Evolutionary conservation across 1,284 basidiomycete species (phyloP), one percentile per base, ranked within the genome.

Genomic region (Papiliotrema fonsecae): DNA sequence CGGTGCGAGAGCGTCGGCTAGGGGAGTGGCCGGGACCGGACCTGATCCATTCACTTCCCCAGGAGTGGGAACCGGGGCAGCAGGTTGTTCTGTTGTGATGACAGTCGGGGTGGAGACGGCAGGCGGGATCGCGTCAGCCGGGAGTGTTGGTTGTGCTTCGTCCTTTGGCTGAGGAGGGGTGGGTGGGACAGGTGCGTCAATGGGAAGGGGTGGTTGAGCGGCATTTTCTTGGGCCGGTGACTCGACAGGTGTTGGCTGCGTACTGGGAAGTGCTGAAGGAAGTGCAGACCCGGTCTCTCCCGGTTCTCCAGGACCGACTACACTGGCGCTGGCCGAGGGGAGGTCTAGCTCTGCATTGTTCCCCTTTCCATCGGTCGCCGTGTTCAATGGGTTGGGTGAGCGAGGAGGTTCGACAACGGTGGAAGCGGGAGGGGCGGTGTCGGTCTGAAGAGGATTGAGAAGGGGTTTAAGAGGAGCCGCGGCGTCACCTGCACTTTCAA

Each of bases 391-490:
- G 28, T 62, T 61, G 10, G 66, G 66, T 2, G 56, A 59, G 32
- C 56, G 58, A 4, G 66, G 61, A 1, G 66, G 61, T 47, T 69
- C 67, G 14, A 57, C 65, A 1, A 65, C 50, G 14, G 64, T 69
- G 2, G 65, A 68, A 7, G 61, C 56, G 10, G 63, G 60, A 19
- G 67, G 61, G 16, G 60, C 45, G 14, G 18, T 52, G 22, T 55
- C 47, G 37, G 50, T 54, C 36, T 66, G 65, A 22, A 67, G 50
- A 16, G 66, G 65, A 46, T 65, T 69, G 34, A 65, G 60, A 14
- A 67, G 55, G 14, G 65, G 63, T 48, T 68, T 68, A 11, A 51
- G 30, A 11, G 54, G 43, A 4, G 51, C 47, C 34, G 47, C 31
- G 16, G 47, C n/a, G 14, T 37, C 30, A n/a, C n/a, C n/a, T 2